Evolutionary conservation across 805 yeast species (phyloP), one percentile per base, ranked within the genome.

Genomic region (Yarrowia porcina): DNA sequence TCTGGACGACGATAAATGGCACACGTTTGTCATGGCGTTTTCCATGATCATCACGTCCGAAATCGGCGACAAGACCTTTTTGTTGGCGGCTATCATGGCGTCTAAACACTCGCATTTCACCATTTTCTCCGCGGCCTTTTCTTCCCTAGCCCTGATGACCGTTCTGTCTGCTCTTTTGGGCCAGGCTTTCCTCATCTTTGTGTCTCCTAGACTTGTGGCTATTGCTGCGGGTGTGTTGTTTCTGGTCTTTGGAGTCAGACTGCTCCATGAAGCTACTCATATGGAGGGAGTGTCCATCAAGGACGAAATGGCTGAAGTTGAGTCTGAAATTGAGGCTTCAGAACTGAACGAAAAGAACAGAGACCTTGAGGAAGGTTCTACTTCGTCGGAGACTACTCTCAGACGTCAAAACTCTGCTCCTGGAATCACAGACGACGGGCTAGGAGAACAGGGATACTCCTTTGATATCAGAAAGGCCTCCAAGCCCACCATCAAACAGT

Each of bases 41-140:
- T 83, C 93, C 15, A 94, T 94, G 99, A 94, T 94, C 71, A 77
- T 89, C 32, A 89, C 91, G n/a, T 89, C 96, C 28, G 99, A 94
- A 75, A 87, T 94, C 64, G 99, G 99, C 65, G 99, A 94, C 74
- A 94, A 94, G 77, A 94, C 99, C 0, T 94, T 94, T 72, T 81
- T 94, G 67, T 90, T 94, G 69, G 97, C 99, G 35, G 98, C 97
- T 1, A 80, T 94, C 67, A 92, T 94, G 97, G 97, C 98, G 30
- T 94, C 94, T 98, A 89, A 90, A 72, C 87, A 91, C 75, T 83
- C 92, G 18, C 82, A 96, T 69, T 69, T 82, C 70, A 80, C 90
- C 50, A 98, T 94, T n/a, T 93, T 94, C 73, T 79, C 90, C 9
- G 86, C 97, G 15, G 94, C 97, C 3, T 90, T 90, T 67, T 73